Evolutionary conservation across 73 alveolate species (phyloP).

Genomic region (Paramecium caudatum): DNA sequence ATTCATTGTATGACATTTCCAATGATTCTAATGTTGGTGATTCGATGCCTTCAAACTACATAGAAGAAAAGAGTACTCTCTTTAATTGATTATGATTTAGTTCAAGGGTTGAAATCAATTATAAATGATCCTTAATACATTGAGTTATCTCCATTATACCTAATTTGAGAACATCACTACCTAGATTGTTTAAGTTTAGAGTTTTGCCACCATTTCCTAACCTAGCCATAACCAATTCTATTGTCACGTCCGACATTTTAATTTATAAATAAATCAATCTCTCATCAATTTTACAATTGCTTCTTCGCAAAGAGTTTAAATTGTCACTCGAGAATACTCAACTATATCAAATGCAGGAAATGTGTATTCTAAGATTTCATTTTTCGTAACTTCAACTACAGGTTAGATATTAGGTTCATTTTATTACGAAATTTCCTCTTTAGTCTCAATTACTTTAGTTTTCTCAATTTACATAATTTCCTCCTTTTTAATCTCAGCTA

Average conservation of each 20-base stretch:
- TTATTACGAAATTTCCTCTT: too few relatives aligned
- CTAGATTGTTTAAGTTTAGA: constrained; percentile 2
- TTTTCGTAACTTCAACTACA: too few relatives aligned
- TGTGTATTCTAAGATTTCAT: too few relatives aligned
- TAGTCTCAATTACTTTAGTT: too few relatives aligned
- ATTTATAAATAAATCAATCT: too few relatives aligned
- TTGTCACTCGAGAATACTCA: too few relatives aligned
- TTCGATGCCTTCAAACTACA: not conserved
- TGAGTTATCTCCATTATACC: not conserved
- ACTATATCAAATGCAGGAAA: too few relatives aligned
- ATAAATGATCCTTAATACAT: constrained; percentile 3
- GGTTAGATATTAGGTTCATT: too few relatives aligned
- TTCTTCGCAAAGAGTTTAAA: too few relatives aligned
- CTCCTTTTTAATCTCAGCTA: too few relatives aligned
- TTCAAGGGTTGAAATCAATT: not conserved
- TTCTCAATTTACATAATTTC: too few relatives aligned
- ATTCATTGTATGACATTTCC: not conserved
- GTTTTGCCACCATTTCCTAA: constrained; percentile 4
- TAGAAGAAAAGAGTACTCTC: not conserved
- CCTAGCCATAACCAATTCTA: constrained; percentile 17
- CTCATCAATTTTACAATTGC: too few relatives aligned
- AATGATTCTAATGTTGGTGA: not conserved
- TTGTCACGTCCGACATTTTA: not conserved
- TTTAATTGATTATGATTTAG: not conserved
- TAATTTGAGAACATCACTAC: not conserved